These are phyloP conservation scores for Diaporthe longicolla DNA, from an alignment of 2,329 filamentous ascomycete species.

Conservation along the genomic window DNA sequence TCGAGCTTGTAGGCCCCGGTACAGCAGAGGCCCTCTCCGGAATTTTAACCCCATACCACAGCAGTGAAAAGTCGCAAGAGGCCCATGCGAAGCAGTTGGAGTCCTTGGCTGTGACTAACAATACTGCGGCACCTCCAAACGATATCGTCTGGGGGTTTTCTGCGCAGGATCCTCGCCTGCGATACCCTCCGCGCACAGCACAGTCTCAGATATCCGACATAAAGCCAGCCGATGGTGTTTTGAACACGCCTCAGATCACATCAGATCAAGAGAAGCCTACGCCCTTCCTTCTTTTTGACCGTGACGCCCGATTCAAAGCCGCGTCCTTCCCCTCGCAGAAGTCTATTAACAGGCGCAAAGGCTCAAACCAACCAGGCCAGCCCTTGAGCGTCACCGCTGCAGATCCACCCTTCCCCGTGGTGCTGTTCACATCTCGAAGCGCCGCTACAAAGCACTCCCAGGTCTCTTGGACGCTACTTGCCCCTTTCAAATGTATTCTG, in stretches of 20 bases:
- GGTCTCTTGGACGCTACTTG: constrained; percentile 84
- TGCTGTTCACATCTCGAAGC: constrained; percentile 74
- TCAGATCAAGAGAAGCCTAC: constrained; percentile 48
- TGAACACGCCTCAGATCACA: constrained; percentile 38
- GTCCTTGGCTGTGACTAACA: constrained; percentile 71
- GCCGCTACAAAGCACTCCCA: constrained; percentile 58
- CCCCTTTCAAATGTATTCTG: constrained; percentile 91
- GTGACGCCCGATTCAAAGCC: constrained; percentile 74
- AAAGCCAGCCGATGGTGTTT: not conserved
- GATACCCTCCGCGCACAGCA: constrained; percentile 77
- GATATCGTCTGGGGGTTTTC: constrained; percentile 81
- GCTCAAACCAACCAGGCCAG: constrained; percentile 72
- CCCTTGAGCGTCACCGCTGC: constrained; percentile 68
- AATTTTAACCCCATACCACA: constrained; percentile 70
- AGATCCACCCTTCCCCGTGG: constrained; percentile 84
- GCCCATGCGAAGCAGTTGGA: constrained; percentile 64
- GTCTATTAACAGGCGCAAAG: constrained; percentile 82
- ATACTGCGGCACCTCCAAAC: constrained; percentile 77
- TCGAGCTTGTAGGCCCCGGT: constrained; percentile 74
- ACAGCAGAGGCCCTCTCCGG: constrained; percentile 84
- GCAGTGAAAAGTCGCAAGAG: constrained; percentile 51
- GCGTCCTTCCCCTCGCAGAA: constrained; percentile 81
- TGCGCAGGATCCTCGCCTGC: constrained; percentile 83
- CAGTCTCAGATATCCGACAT: constrained; percentile 51
- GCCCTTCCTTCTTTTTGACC: constrained; percentile 75